phyloP scores from a whole-genome alignment of 75 land plant genomes.

The Pinus tabuliformis region DNA sequence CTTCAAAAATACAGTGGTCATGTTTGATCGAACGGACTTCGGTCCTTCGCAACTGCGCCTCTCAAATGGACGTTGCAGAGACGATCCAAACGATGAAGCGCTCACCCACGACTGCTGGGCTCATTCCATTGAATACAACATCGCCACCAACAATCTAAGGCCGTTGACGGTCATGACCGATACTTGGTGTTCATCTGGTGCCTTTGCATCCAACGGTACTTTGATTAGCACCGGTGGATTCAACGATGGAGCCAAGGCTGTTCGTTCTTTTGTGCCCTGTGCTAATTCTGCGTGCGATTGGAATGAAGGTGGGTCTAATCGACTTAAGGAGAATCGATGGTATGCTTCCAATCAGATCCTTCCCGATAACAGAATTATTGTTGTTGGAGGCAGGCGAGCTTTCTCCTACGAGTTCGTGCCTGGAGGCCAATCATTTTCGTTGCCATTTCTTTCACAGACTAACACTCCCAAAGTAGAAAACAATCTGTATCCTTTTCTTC shows the following conservation, averaged over 20 bases:
- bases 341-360: conserved; percentile 37
- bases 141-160: not conserved
- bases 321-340: conserved; percentile 34
- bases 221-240: conserved; percentile 43
- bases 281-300: conserved; percentile 27
- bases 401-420: conserved; percentile 34
- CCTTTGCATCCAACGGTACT: conserved; percentile 31
- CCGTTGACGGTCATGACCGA: no score
- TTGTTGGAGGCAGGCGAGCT: conserved; percentile 34
- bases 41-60: conserved; percentile 38
- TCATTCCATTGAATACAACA: conserved; percentile 41
- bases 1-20: conserved; percentile 33
- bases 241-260: conserved; percentile 21
- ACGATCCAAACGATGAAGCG: conserved; percentile 23
- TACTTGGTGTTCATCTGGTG: conserved; percentile 52
- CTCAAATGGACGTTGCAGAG: conserved; percentile 30
- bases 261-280: conserved; percentile 26
- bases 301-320: conserved; percentile 10
- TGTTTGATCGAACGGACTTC: conserved; percentile 47
- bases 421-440: conserved; percentile 9
- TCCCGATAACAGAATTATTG: conserved; percentile 33
- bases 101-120: conserved; percentile 49
- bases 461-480: conserved; percentile 11
- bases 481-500: conserved; percentile 52
- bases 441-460: conserved; percentile 28